Conservation (phyloP, 257 asterid species). For the Fraxinus excelsior region DNA sequence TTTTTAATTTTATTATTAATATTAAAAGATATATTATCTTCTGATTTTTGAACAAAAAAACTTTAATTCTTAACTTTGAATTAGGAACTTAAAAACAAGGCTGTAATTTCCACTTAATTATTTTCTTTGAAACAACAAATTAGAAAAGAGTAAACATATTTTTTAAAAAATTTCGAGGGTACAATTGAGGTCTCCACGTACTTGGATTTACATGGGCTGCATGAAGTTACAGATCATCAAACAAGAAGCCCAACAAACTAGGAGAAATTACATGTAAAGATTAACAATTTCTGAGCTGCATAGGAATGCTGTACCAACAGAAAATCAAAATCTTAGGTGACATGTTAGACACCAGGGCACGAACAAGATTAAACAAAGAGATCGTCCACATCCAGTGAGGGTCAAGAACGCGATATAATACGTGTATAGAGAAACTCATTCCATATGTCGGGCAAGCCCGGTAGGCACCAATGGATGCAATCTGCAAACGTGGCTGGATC, state of each 20-base stretch:
- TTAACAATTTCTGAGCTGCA: background rate
- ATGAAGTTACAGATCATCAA: too few species aligned
- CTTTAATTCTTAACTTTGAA: too few species aligned
- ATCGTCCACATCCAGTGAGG: background rate
- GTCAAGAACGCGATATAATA: slow-evolving; percentile 40
- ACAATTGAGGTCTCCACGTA: too few species aligned
- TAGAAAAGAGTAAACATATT: too few species aligned
- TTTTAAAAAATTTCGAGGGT: too few species aligned
- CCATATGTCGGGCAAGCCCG: slow-evolving; percentile 82
- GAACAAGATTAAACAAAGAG: background rate
- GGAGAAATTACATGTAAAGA: background rate
- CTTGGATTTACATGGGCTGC: too few species aligned
- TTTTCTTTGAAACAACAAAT: too few species aligned
- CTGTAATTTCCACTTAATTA: too few species aligned
- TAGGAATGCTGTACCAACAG: background rate
- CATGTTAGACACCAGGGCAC: slow-evolving; percentile 2
- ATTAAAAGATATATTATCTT: too few species aligned
- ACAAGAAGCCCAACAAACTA: background rate
- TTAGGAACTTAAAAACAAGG: too few species aligned
- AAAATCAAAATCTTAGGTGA: slow-evolving; percentile 1
- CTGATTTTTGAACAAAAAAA: too few species aligned
- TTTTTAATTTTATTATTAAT: too few species aligned
- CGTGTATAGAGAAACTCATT: slow-evolving; percentile 55
- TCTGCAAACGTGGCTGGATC: slow-evolving; percentile 67
- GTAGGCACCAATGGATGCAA: slow-evolving; percentile 89